Evolutionary conservation across 1,284 basidiomycete genomes (phyloP).

Genomic region (Stygiomarasmius scandens): DNA sequence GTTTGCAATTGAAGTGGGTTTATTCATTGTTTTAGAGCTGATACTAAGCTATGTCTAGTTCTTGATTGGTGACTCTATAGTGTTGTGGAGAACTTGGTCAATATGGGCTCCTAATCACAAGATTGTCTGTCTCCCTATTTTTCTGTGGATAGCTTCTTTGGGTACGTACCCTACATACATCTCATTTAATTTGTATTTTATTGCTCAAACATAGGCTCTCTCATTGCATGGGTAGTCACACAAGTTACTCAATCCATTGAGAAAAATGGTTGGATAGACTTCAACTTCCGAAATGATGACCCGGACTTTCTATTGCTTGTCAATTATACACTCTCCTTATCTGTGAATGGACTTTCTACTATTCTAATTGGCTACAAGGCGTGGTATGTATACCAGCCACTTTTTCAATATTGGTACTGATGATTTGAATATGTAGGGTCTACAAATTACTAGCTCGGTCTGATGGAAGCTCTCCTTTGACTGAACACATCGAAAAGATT

Average conservation of each 20-base stretch:
- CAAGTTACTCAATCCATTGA: not conserved
- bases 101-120: not conserved
- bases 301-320: not conserved
- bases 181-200: not conserved
- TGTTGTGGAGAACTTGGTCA: slow-evolving; percentile 9
- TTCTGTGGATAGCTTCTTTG: slow-evolving; percentile 6
- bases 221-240: not conserved
- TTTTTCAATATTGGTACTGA: not conserved
- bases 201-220: not conserved
- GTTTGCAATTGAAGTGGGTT: slow-evolving; percentile 4
- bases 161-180: not conserved
- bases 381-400: slow-evolving; percentile 3
- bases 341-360: slow-evolving; percentile 1
- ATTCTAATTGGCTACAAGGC: slow-evolving; percentile 5
- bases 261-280: slow-evolving; percentile 1
- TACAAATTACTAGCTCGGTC: no score
- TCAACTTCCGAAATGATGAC: not conserved
- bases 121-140: not conserved
- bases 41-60: not conserved
- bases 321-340: not conserved
- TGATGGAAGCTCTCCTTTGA: not conserved
- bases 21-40: not conserved
- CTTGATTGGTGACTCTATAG: slow-evolving; percentile 5
- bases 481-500: not conserved
- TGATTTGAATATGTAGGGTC: no score